Conservation (phyloP, 345 rosid species). For the Crucihimalaya himalaica region DNA sequence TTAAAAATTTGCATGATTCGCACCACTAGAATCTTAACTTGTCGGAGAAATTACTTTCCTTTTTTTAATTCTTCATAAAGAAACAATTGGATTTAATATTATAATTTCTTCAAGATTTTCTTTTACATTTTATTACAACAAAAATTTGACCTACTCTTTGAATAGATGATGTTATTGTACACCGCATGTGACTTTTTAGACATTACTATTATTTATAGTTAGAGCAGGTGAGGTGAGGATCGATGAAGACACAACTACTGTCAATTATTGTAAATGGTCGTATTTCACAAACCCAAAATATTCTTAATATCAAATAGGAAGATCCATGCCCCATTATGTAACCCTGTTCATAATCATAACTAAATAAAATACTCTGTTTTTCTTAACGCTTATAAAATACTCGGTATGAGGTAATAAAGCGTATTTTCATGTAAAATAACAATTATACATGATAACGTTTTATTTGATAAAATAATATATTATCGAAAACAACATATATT, state of each 20-base stretch:
- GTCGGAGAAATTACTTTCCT: background rate
- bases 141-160: constrained; percentile 31
- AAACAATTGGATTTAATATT: background rate
- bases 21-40: constrained; percentile 17
- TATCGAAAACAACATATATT: background rate
- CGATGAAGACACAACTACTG: constrained; percentile 34
- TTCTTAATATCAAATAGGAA: background rate
- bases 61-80: background rate
- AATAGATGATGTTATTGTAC: constrained; percentile 24
- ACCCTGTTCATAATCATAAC: background rate
- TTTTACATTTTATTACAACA: background rate
- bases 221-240: constrained; percentile 38
- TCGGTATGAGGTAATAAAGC: no score
- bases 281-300: constrained; percentile 14
- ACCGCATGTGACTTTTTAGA: constrained; percentile 26
- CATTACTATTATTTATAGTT: constrained; percentile 27
- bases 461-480: no score
- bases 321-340: background rate
- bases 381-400: no score
- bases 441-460: no score
- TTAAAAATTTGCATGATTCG: background rate
- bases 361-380: no score
- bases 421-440: no score
- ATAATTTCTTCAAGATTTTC: background rate
- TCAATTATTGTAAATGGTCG: constrained; percentile 31